Percentiles rank a stretch among this genome's conserved stretches.
These are phyloP conservation scores for Prunus yedoensis DNA, from an alignment of 331 rosid genomes.

Conservation along the genomic window DNA sequence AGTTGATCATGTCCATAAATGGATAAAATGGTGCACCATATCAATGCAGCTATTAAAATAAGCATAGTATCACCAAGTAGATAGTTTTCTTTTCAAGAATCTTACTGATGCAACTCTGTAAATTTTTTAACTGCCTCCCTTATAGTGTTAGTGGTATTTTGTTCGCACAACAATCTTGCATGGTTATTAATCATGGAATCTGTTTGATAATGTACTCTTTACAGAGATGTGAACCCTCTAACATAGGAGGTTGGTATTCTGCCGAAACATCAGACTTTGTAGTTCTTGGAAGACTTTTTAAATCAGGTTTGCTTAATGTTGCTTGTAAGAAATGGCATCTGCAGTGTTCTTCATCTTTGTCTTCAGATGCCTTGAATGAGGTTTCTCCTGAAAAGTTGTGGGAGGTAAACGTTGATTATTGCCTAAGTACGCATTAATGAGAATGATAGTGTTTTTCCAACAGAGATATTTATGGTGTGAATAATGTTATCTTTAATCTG, in stretches of 20 bases:
- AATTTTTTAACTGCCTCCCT: background rate
- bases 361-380: conserved; percentile 43
- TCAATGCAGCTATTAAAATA: background rate
- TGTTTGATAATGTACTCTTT: conserved; percentile 25
- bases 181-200: conserved; percentile 19
- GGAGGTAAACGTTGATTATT: conserved; percentile 71
- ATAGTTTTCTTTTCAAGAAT: background rate
- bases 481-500: conserved; percentile 25
- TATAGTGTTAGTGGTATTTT: background rate
- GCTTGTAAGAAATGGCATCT: conserved; percentile 50
- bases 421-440: conserved; percentile 26
- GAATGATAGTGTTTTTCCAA: conserved; percentile 26
- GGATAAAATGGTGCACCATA: background rate
- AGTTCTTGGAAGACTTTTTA: conserved; percentile 43
- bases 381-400: conserved; percentile 82
- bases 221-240: conserved; percentile 67
- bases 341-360: conserved; percentile 54
- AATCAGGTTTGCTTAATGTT: conserved; percentile 48
- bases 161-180: background rate
- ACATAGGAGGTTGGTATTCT: conserved; percentile 47
- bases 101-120: background rate
- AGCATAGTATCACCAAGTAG: background rate
- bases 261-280: conserved; percentile 41
- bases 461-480: conserved; percentile 23
- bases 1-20: background rate